Conservation (phyloP, 805 yeast species). For the Candida vartiovaarae region DNA sequence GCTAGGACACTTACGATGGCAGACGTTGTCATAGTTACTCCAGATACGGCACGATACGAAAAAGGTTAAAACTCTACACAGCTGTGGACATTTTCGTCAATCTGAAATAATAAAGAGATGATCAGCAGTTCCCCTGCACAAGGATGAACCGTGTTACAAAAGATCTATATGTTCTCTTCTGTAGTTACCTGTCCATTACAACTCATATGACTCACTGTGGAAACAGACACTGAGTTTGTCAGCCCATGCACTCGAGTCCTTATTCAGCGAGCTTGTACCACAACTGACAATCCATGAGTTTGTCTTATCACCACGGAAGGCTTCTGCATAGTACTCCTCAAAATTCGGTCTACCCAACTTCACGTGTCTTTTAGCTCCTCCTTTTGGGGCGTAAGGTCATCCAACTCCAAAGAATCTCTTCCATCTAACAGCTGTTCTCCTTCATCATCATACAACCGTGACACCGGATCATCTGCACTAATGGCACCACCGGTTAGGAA, state of each 20-base stretch:
- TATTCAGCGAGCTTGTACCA: conserved; percentile 44
- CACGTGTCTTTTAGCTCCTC: conserved; percentile 9
- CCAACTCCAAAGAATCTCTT: conserved; percentile 19
- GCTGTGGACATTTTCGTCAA: too few relatives aligned
- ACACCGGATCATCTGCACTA: conserved; percentile 5
- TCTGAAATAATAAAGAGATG: too few relatives aligned
- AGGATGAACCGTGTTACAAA: too few relatives aligned
- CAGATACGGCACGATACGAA: too few relatives aligned
- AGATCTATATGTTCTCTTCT: background rate
- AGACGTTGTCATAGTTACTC: too few relatives aligned
- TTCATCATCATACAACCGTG: conserved; percentile 7
- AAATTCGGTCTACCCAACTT: conserved; percentile 36
- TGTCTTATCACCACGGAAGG: conserved; percentile 23
- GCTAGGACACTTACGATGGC: too few relatives aligned
- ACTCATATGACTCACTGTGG: conserved; percentile 36
- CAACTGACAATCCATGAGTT: conserved; percentile 51
- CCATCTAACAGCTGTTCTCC: conserved; percentile 17
- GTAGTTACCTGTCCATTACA: conserved; percentile 4
- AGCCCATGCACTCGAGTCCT: conserved; percentile 34
- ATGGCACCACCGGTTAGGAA: conserved; percentile 28
- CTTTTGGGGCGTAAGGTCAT: conserved; percentile 17
- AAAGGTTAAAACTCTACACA: too few relatives aligned
- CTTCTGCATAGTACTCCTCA: conserved; percentile 20
- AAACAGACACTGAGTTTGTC: conserved; percentile 28
- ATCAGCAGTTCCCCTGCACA: too few relatives aligned